phyloP scores from a whole-genome alignment of 2,329 filamentous ascomycete genomes.

The Cadophora luteo-olivacea region DNA sequence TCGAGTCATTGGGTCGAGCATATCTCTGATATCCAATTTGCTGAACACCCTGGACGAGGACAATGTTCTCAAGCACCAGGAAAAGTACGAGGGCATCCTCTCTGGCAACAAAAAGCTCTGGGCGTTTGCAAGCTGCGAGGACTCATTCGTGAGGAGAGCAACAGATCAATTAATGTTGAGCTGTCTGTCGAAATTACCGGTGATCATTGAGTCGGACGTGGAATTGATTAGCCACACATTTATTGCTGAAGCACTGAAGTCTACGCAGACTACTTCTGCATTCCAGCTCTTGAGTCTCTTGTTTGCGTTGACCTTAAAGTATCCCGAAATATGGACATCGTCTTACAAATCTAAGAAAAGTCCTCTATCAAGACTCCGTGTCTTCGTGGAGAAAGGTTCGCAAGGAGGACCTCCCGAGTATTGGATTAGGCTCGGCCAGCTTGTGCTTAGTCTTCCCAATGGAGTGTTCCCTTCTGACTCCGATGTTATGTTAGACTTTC shows the following conservation, averaged over 20 bases:
- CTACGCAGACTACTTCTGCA: conserved; percentile 76
- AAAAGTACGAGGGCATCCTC: conserved; percentile 71
- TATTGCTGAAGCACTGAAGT: conserved; percentile 75
- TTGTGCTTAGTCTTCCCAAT: conserved; percentile 64
- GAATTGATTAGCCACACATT: conserved; percentile 63
- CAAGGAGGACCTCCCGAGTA: conserved; percentile 75
- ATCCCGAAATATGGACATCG: conserved; percentile 77
- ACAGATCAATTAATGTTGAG: conserved; percentile 58
- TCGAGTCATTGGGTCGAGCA: conserved; percentile 67
- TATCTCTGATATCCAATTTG: conserved; percentile 62
- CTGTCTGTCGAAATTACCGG: conserved; percentile 55
- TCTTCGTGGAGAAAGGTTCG: conserved; percentile 83
- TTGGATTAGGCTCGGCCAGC: conserved; percentile 71
- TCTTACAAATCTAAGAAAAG: conserved; percentile 59
- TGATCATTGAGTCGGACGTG: conserved; percentile 56
- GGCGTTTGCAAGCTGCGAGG: conserved; percentile 69
- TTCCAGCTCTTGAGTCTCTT: conserved; percentile 73
- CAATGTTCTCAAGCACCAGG: conserved; percentile 65
- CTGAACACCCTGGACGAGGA: conserved; percentile 54
- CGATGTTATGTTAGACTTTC: conserved; percentile 64
- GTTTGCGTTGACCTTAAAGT: conserved; percentile 65
- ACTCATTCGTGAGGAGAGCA: conserved; percentile 57
- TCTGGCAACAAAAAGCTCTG: conserved; percentile 66
- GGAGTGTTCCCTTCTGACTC: conserved; percentile 60
- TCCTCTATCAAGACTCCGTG: conserved; percentile 63